Evolutionary conservation across 257 asterid genomes (phyloP), one percentile per base, ranked within the genome.

Genomic region (Capsicum rhomboideum): DNA sequence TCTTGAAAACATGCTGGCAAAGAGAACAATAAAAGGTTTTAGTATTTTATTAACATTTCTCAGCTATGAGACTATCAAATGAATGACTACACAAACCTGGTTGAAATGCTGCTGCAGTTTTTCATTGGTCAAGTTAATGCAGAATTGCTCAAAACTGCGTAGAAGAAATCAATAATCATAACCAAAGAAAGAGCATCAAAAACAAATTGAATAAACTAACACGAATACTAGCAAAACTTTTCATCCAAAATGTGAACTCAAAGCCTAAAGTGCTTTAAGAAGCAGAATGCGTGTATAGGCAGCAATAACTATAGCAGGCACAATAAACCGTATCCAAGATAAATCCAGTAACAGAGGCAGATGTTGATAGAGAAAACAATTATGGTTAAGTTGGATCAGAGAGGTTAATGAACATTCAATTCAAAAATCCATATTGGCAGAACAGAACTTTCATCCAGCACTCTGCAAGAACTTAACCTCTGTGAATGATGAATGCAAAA

Each of bases 91-190:
- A 54, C 88, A 79, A 79, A 95, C 99, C 99, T 95, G 98, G 88
- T 95, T 95, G 91, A 95, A 95, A 88, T 95, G 99, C 87, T 95
- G 99, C 90, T 95, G 99, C 85, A 95, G 90, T 87, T 95, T 95
- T 90, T 95, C 99, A 79, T 95, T 95, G n/a, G 99, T 95, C 92
- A 95, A 89, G 89, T 94, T 95, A 77, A 95, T 95, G 85, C 99
- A 95, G 83, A 95, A 94, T 88, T 95, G 99, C 95, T 95, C 99
- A 84, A 95, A 95, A 90, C 99, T 95, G 97, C 94, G 89, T 84
- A 58, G 83, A 61, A 87, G 83, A 23, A 53, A 66, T 34, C 66
- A 83, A 82, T 67, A 50, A 67, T 82, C 52, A 82, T 80, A 13
- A 72, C 52, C 6, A 44, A 67, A 37, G 37, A n/a, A 40, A 28